phyloP scores from a whole-genome alignment of 1,284 basidiomycete genomes.

The Takashimella tepidaria region DNA sequence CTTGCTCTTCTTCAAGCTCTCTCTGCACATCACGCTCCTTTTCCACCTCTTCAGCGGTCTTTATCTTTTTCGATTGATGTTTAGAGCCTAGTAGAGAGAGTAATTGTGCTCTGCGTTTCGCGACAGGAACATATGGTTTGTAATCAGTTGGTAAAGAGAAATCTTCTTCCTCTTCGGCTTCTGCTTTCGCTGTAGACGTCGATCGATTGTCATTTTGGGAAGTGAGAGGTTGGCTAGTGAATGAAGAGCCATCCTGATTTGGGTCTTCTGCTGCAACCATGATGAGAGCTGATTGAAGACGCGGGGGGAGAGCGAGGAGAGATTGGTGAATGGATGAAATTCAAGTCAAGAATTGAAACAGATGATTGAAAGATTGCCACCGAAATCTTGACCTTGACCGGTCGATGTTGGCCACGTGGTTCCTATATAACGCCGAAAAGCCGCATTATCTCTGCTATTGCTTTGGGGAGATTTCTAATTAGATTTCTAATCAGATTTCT shows the following conservation, averaged over 20 bases:
- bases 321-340: no score
- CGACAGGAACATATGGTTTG: slow-evolving; percentile 81
- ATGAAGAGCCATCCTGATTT: no score
- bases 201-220: not conserved
- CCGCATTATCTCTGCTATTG: no score
- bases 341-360: not conserved
- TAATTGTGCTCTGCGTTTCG: slow-evolving; percentile 74
- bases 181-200: not conserved
- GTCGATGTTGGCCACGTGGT: not conserved
- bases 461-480: no score
- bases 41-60: slow-evolving; percentile 49
- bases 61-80: slow-evolving; percentile 55
- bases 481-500: no score
- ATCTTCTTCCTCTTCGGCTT: not conserved
- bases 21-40: not conserved
- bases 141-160: slow-evolving; percentile 48
- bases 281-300: not conserved
- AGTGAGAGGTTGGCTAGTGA: not conserved
- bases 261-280: no score
- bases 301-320: not conserved
- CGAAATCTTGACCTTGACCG: no score
- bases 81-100: slow-evolving; percentile 47
- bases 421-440: not conserved
- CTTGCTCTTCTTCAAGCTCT: slow-evolving; percentile 45
- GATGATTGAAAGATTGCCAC: not conserved